Conservation (phyloP, 331 rosid genomes). For the Dryas integrifolia region DNA sequence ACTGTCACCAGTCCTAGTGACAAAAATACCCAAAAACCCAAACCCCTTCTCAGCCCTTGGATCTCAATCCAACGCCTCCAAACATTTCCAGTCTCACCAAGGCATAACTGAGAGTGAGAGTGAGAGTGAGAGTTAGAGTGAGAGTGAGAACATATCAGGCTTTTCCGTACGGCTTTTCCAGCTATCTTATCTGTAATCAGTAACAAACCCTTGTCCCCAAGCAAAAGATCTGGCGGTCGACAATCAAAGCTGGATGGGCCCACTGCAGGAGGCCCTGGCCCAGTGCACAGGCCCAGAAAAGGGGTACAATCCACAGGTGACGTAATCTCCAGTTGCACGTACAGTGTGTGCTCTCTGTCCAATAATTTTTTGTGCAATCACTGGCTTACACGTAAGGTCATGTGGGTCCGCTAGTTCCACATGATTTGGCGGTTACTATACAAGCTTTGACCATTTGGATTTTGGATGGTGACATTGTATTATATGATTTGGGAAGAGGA, state of each 20-base stretch:
- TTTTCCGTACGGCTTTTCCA: slow-evolving; percentile 10
- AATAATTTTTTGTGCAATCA: neutral
- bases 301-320: slow-evolving; percentile 38
- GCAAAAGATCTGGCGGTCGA: slow-evolving; percentile 40
- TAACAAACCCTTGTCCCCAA: slow-evolving; percentile 15
- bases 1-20: slow-evolving; percentile 22
- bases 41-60: slow-evolving; percentile 16
- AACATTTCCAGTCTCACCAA: slow-evolving; percentile 4
- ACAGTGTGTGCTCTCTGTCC: slow-evolving; percentile 14
- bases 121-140: neutral
- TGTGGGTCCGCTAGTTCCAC: neutral
- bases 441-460: neutral
- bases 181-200: slow-evolving; percentile 36
- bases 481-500: neutral
- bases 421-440: neutral
- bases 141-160: neutral
- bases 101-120: neutral
- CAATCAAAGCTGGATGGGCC: slow-evolving; percentile 19
- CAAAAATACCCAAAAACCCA: slow-evolving; percentile 16
- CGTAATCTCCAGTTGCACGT: slow-evolving; percentile 36
- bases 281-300: neutral
- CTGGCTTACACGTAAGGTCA: slow-evolving; percentile 6
- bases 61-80: slow-evolving; percentile 27
- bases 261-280: too few relatives aligned
- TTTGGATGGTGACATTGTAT: neutral